A percentile compares a stretch with the other conserved stretches of the same genome.
Evolutionary conservation across 192 early-diverging fungal genomes (phyloP).

Genomic region (Tieghemiomyces parasiticus): DNA sequence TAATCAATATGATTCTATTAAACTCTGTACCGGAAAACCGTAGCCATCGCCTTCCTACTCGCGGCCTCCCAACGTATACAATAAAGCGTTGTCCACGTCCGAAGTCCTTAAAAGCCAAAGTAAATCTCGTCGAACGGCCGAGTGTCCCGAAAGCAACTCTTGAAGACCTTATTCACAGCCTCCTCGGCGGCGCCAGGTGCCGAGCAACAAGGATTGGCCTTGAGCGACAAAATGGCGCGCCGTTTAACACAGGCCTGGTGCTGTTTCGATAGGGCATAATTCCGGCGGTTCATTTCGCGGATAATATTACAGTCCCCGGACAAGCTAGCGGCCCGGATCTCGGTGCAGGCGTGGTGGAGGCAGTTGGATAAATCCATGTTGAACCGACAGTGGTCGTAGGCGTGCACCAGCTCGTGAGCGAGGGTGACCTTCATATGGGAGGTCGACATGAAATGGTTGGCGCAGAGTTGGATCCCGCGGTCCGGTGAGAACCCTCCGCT

Average conservation of each 20-base stretch:
- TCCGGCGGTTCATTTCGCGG: slow-evolving; percentile 47
- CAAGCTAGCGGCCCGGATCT: slow-evolving; percentile 63
- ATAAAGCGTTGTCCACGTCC: too few relatives aligned
- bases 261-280: slow-evolving; percentile 56
- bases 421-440: slow-evolving; percentile 83
- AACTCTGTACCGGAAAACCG: too few relatives aligned
- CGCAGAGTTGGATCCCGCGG: slow-evolving; percentile 71
- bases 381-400: slow-evolving; percentile 61
- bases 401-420: slow-evolving; percentile 85
- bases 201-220: slow-evolving; percentile 59
- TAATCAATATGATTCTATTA: too few relatives aligned
- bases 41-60: too few relatives aligned
- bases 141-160: slow-evolving; percentile 87
- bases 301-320: slow-evolving; percentile 65
- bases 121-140: slow-evolving; percentile 93
- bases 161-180: slow-evolving; percentile 75
- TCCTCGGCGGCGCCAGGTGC: slow-evolving; percentile 64
- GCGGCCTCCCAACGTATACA: too few relatives aligned
- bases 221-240: slow-evolving; percentile 64
- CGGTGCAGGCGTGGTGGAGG: slow-evolving; percentile 67
- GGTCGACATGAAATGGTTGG: slow-evolving; percentile 64
- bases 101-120: too few relatives aligned
- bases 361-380: slow-evolving; percentile 59
- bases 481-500: slow-evolving; percentile 79
- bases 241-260: slow-evolving; percentile 80